Base-by-base conservation (phyloP, 495 filamentous ascomycete species). In the Penicillium alfredii region DNA sequence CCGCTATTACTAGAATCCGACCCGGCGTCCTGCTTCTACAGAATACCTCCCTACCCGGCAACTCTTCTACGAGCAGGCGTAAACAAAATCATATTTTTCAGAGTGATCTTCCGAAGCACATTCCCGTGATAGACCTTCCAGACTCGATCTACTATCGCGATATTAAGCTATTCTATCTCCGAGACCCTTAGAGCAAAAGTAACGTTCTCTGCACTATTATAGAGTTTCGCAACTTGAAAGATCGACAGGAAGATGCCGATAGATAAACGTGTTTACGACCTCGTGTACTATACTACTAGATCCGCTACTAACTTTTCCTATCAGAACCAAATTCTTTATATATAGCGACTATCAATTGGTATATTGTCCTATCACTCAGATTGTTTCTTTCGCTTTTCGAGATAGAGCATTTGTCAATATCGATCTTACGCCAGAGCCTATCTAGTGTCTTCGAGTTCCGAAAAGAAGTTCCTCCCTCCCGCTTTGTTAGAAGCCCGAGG, bases 271-370 rank as follows among this genome's bases (percentile, higher is more conserved):
- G n/a, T n/a, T n/a, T n/a, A n/a, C n/a, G n/a, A n/a, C n/a, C n/a
- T n/a, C n/a, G n/a, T n/a, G n/a, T n/a, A n/a, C n/a, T n/a, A n/a
- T n/a, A n/a, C 13, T 22, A 35, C 2, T 17, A 19, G 14, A 33
- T 39, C 12, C 26, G 17, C 15, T 33, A 33, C 45, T 51, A 4
- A 51, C 24, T 8, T 8, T 51, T 26, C 5, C 13, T 34, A 3
- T 12, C 26, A 60, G 49, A 42, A 61, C 47, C 7, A 61, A 58
- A 36, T 61, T 61, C 24, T 58, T 59, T 33, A 56, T 62, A 40
- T 35, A 62, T 11, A 35, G 55, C 21, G 40, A 57, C 32, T 59
- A 62, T 17, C 30, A 58, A 50, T 31, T 61, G 21, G 51, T 26
- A 45, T 58, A 58, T 45, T 61, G 38, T 28, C 49, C 41, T 25